phyloP scores from a whole-genome alignment of 331 rosid genomes.

The Pyrus hybrid region DNA sequence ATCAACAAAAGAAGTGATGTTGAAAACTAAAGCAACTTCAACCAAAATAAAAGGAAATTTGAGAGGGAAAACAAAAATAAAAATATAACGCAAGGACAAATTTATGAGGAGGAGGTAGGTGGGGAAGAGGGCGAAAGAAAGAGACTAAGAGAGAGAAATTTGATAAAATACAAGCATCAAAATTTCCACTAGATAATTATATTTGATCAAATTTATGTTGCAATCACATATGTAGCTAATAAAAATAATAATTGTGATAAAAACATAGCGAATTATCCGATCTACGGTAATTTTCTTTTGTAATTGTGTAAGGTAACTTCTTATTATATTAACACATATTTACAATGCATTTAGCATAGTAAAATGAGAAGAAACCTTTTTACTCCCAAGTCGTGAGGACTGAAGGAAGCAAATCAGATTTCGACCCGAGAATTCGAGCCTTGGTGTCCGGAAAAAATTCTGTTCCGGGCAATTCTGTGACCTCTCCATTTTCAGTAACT shows the following conservation, averaged over 20 bases:
- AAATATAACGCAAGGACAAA: background rate
- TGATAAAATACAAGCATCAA: background rate
- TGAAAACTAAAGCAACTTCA: background rate
- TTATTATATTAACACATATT: background rate
- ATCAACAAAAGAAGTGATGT: background rate
- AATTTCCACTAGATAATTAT: background rate
- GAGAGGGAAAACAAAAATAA: background rate
- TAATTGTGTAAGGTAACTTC: too few relatives aligned
- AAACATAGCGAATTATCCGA: background rate
- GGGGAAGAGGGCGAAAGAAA: background rate
- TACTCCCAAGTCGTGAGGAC: conserved; percentile 28
- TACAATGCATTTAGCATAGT: background rate
- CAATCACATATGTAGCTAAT: background rate
- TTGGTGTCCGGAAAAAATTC: conserved; percentile 32
- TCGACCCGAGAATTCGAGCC: conserved; percentile 32
- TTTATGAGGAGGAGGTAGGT: background rate
- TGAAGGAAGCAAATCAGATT: conserved; percentile 32
- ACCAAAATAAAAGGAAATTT: background rate
- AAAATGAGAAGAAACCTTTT: background rate
- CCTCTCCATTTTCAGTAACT: conserved; percentile 22
- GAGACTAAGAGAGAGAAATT: background rate
- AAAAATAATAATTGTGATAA: too few relatives aligned
- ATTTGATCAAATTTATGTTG: background rate
- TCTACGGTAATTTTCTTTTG: background rate
- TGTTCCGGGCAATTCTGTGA: conserved; percentile 13